These are phyloP conservation scores for Salvia splendens DNA, from an alignment of 257 asterid genomes.

Conservation along the genomic window DNA sequence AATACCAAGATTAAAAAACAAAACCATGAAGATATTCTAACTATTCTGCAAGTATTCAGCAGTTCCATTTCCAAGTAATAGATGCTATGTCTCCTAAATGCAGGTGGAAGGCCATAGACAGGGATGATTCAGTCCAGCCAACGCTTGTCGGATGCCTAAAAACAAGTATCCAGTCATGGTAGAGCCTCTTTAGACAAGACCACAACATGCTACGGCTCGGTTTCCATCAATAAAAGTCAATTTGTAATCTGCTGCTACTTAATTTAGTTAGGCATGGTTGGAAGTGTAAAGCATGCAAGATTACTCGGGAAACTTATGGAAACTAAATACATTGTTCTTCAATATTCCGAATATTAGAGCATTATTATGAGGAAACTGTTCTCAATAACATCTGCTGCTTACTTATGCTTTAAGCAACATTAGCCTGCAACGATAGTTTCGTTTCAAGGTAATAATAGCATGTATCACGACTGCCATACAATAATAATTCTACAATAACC, in stretches of 20 bases:
- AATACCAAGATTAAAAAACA: neutral
- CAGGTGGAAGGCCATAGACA: constrained; percentile 79
- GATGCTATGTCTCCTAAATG: constrained; percentile 18
- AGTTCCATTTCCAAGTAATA: neutral
- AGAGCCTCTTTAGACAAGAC: constrained; percentile 49
- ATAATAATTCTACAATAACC: constrained; percentile 12
- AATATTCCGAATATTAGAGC: neutral
- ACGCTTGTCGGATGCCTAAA: constrained; percentile 86
- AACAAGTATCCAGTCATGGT: constrained; percentile 75
- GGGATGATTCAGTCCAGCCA: constrained; percentile 65
- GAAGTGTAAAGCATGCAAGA: constrained; percentile 5
- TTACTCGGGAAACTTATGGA: neutral
- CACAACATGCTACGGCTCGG: neutral
- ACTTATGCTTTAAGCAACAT: constrained; percentile 1
- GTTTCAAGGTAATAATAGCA: no score
- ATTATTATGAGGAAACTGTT: neutral
- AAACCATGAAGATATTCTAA: neutral
- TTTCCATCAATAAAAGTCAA: constrained; percentile 29
- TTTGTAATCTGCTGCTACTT: neutral
- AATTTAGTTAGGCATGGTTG: neutral
- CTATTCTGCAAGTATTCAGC: constrained; percentile 2
- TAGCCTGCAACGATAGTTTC: neutral
- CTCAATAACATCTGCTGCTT: neutral
- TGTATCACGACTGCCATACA: neutral
- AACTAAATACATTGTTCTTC: neutral